phyloP scores from a whole-genome alignment of 257 asterid species.

The Knoxia roxburghii region DNA sequence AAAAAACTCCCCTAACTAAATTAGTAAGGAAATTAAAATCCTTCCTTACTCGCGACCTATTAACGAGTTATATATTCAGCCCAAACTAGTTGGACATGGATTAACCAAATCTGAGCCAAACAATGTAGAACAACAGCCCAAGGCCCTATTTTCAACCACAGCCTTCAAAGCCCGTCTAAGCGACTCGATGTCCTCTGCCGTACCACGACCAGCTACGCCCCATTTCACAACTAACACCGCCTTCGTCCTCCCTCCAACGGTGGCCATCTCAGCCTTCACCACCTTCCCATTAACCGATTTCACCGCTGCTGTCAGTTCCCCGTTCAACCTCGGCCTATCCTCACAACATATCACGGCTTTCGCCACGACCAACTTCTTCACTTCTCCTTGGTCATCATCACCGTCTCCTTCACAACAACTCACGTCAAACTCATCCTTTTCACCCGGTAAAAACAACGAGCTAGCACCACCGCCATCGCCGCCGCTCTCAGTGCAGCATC shows the following conservation, averaged over 20 bases:
- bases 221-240: constrained; percentile 35
- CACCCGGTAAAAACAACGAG: constrained; percentile 27
- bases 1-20: too few relatives aligned
- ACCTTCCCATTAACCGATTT: constrained; percentile 20
- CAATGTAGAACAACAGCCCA: constrained; percentile 5
- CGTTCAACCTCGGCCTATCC: constrained; percentile 28
- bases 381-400: not conserved
- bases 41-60: too few relatives aligned
- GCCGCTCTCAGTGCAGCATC: constrained; percentile 8
- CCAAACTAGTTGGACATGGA: constrained; percentile 2
- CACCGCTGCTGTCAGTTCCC: constrained; percentile 23
- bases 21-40: too few relatives aligned
- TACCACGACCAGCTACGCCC: constrained; percentile 15
- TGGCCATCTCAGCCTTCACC: constrained; percentile 37
- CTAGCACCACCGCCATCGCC: not conserved
- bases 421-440: constrained; percentile 27
- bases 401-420: not conserved
- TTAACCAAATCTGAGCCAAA: constrained; percentile 13
- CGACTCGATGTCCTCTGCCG: constrained; percentile 20
- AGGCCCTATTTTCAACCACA: constrained; percentile 27
- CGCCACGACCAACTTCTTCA: not conserved
- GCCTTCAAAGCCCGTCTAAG: constrained; percentile 31
- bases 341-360: constrained; percentile 31
- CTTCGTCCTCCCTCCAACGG: constrained; percentile 39
- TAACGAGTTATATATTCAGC: too few relatives aligned